phyloP scores from a whole-genome alignment of 2,329 filamentous ascomycete genomes.

The Aspergillus sp. region DNA sequence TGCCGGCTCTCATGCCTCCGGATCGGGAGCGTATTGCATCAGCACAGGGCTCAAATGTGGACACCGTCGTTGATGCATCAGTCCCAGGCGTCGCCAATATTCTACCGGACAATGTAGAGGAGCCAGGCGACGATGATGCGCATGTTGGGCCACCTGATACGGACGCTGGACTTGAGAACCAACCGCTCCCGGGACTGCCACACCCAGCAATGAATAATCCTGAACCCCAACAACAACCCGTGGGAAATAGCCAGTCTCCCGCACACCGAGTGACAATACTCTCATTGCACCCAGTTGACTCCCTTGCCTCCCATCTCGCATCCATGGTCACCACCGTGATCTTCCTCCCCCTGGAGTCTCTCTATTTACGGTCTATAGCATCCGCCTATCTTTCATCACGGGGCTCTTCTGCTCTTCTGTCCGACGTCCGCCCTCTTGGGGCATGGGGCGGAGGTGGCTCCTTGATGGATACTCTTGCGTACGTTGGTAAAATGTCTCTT shows the following conservation, averaged over 20 bases:
- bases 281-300: slow-evolving; percentile 35
- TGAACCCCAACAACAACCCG: slow-evolving; percentile 6
- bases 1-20: slow-evolving; percentile 1
- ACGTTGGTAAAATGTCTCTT: slow-evolving; percentile 29
- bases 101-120: slow-evolving; percentile 25
- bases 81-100: slow-evolving; percentile 14
- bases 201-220: slow-evolving; percentile 13
- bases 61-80: slow-evolving; percentile 6
- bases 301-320: slow-evolving; percentile 35
- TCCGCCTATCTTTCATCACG: slow-evolving; percentile 27
- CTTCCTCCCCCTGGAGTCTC: slow-evolving; percentile 34
- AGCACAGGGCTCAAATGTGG: slow-evolving; percentile 5
- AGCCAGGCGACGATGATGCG: slow-evolving; percentile 17
- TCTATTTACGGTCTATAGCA: slow-evolving; percentile 34
- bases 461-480: slow-evolving; percentile 23
- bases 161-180: slow-evolving; percentile 8
- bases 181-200: slow-evolving; percentile 8
- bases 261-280: slow-evolving; percentile 37
- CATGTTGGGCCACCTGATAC: slow-evolving; percentile 6
- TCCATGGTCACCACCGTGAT: slow-evolving; percentile 29
- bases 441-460: slow-evolving; percentile 30
- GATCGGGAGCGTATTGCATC: slow-evolving; percentile 3
- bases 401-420: slow-evolving; percentile 11
- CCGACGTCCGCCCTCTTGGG: slow-evolving; percentile 25
- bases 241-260: slow-evolving; percentile 6